These are phyloP conservation scores for Trifolium repens DNA, from an alignment of 306 rosid genomes.

Conservation along the genomic window DNA sequence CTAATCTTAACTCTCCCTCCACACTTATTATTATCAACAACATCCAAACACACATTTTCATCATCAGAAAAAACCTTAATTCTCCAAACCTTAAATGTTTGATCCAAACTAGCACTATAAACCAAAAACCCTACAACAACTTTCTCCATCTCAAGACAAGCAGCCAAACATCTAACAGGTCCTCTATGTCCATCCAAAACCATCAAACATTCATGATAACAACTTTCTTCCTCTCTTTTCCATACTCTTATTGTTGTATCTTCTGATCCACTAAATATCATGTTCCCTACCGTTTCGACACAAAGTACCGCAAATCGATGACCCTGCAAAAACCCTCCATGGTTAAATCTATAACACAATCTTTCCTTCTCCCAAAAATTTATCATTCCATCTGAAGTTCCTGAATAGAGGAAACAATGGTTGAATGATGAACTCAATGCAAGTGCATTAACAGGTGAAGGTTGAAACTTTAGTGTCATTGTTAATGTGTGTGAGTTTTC, in stretches of 20 bases:
- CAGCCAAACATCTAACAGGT: conserved; percentile 72
- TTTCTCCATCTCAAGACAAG: conserved; percentile 66
- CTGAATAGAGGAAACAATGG: conserved; percentile 66
- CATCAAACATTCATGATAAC: conserved; percentile 70
- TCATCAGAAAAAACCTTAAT: conserved; percentile 58
- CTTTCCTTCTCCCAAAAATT: conserved; percentile 77
- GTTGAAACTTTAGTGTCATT: conserved; percentile 64
- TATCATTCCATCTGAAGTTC: conserved; percentile 69
- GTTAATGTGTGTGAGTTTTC: conserved; percentile 78
- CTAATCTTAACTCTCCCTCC: conserved; percentile 35
- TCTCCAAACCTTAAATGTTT: conserved; percentile 78
- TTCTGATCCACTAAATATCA: conserved; percentile 79
- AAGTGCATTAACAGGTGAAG: conserved; percentile 60
- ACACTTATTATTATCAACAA: conserved; percentile 34
- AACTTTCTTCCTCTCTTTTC: conserved; percentile 68
- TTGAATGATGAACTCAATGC: conserved; percentile 55
- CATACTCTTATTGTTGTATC: conserved; percentile 77
- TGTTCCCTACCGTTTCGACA: conserved; percentile 63
- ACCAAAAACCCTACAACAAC: conserved; percentile 64
- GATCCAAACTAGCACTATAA: conserved; percentile 75
- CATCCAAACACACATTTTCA: conserved; percentile 45
- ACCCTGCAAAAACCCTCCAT: conserved; percentile 75
- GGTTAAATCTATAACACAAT: conserved; percentile 63
- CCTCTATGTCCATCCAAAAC: conserved; percentile 85
- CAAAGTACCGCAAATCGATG: conserved; percentile 71